Percentiles rank a stretch among this genome's conserved stretches.
These are phyloP conservation scores for Amoebophrya sp. DNA, from an alignment of 169 alveolate genomes.

Conservation along the genomic window DNA sequence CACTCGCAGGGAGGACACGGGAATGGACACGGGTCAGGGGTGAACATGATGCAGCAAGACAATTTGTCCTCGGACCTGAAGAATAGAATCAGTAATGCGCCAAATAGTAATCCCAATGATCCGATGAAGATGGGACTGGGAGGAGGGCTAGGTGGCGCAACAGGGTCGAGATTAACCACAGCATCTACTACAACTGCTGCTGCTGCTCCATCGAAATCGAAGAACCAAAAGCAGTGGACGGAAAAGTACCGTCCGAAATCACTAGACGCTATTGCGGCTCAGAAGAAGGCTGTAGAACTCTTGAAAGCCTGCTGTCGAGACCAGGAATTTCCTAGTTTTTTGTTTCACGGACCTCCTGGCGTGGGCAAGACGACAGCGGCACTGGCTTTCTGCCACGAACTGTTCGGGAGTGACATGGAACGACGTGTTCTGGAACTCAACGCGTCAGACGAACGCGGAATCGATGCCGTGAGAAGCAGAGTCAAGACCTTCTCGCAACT, in stretches of 20 bases:
- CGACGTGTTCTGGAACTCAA: conserved; percentile 90
- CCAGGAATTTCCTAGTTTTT: background rate
- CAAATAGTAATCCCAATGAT: no score
- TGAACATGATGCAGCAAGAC: no score
- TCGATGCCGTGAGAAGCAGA: conserved; percentile 89
- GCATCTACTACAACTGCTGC: background rate
- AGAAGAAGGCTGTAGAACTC: background rate
- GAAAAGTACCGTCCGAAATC: background rate
- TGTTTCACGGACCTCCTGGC: conserved; percentile 98
- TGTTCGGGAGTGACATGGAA: conserved; percentile 82
- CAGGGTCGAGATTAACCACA: no score
- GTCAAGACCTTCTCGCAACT: conserved; percentile 87
- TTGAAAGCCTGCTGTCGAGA: background rate
- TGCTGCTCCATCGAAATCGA: background rate
- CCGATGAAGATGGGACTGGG: no score
- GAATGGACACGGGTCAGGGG: no score
- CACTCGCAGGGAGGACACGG: no score
- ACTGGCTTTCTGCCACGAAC: conserved; percentile 87
- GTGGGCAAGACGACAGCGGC: conserved; percentile 97
- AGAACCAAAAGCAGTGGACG: background rate
- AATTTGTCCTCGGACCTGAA: no score
- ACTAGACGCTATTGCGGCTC: background rate
- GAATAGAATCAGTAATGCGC: no score
- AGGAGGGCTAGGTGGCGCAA: no score
- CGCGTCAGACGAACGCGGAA: conserved; percentile 97